Conservation (phyloP, 108 stramenopile species). For the Aurantiochytrium sp. region DNA sequence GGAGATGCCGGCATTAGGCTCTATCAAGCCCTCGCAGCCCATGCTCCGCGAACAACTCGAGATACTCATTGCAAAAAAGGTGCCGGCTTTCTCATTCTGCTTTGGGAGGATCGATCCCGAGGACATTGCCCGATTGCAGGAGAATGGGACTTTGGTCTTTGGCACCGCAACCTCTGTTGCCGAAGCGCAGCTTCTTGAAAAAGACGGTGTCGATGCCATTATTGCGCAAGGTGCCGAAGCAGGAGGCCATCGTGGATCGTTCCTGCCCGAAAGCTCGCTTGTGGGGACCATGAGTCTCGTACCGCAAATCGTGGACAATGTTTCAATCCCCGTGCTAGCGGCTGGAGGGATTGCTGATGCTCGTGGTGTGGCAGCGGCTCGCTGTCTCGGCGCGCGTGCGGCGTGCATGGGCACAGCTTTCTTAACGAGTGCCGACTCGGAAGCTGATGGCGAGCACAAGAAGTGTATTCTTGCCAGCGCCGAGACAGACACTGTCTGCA, state of each 20-base stretch:
- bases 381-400: neutral
- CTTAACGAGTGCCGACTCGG: conserved; percentile 7
- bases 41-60: neutral
- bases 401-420: conserved; percentile 22
- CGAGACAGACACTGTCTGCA: neutral
- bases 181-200: conserved; percentile 2
- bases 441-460: neutral
- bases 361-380: neutral
- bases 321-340: conserved; percentile 4
- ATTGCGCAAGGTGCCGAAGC: conserved; percentile 25
- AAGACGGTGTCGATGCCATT: conserved; percentile 1
- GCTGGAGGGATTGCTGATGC: conserved; percentile 20
- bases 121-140: neutral
- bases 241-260: conserved; percentile 26
- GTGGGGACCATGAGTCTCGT: neutral
- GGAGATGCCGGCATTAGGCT: neutral
- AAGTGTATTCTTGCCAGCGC: neutral
- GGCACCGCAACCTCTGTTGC: conserved; percentile 21
- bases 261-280: neutral
- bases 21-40: neutral
- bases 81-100: conserved; percentile 9
- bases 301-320: neutral
- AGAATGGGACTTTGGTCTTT: neutral
- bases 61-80: neutral
- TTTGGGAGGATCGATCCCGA: conserved; percentile 13